Conservation (phyloP, 768 basidiomycete species). For the Suillus subalutaceus region DNA sequence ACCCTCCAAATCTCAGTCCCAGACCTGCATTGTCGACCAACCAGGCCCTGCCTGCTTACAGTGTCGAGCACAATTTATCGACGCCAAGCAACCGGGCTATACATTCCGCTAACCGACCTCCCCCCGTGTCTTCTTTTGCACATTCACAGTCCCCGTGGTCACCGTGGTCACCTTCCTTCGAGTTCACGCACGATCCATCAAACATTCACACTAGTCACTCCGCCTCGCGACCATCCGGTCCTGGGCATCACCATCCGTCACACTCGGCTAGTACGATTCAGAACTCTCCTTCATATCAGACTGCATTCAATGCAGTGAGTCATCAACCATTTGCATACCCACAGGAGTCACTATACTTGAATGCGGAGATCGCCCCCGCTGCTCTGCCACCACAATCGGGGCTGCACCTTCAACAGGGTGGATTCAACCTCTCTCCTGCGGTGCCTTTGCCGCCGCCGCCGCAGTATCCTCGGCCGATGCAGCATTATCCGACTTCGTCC, state of each 20-base stretch:
- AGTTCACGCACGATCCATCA: slow-evolving; percentile 24
- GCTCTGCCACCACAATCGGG: not conserved
- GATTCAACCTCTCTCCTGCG: slow-evolving; percentile 12
- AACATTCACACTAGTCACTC: not conserved
- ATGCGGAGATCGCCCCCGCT: not conserved
- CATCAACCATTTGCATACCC: slow-evolving; percentile 8
- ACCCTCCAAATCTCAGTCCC: slow-evolving; percentile 16
- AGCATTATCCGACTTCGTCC: slow-evolving; percentile 23
- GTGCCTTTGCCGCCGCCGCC: slow-evolving; percentile 21
- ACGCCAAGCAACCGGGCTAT: slow-evolving; percentile 20
- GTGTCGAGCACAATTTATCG: slow-evolving; percentile 11
- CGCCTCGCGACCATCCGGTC: slow-evolving; percentile 5
- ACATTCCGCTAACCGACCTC: slow-evolving; percentile 17
- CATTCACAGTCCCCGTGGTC: slow-evolving; percentile 23
- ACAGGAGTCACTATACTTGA: slow-evolving; percentile 7
- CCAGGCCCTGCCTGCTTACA: not conserved
- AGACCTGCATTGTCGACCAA: slow-evolving; percentile 2
- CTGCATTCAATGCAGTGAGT: slow-evolving; percentile 1
- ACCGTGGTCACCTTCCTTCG: slow-evolving; percentile 29
- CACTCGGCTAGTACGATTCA: slow-evolving; percentile 20
- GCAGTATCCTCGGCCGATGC: slow-evolving; percentile 19
- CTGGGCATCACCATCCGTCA: slow-evolving; percentile 23
- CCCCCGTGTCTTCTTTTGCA: not conserved
- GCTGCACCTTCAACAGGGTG: slow-evolving; percentile 1
- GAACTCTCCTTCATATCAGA: slow-evolving; percentile 17